Conservation (phyloP, 1,284 basidiomycete species). For the Pseudozyma pruni region DNA sequence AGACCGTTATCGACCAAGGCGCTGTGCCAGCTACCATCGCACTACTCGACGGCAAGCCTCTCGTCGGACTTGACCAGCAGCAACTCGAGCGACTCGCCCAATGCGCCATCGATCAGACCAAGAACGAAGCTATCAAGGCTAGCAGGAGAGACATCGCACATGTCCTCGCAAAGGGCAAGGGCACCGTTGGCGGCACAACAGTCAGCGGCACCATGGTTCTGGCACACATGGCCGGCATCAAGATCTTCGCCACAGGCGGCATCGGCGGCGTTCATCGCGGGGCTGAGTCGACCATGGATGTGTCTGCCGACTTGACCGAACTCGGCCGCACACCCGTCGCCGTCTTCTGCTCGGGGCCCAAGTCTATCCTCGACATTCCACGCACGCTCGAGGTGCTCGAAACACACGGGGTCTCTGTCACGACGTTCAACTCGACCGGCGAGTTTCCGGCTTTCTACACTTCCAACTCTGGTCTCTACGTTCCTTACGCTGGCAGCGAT, state of each 20-base stretch:
- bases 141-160: conserved; percentile 87
- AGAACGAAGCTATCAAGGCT: conserved; percentile 74
- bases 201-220: conserved; percentile 79
- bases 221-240: conserved; percentile 63
- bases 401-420: conserved; percentile 92
- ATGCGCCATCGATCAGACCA: conserved; percentile 62
- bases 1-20: conserved; percentile 79
- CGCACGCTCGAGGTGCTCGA: conserved; percentile 94
- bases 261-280: conserved; percentile 92
- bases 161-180: conserved; percentile 75
- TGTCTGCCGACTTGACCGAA: conserved; percentile 70
- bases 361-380: conserved; percentile 93
- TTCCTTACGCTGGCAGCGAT: conserved; percentile 66
- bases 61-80: conserved; percentile 79
- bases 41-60: conserved; percentile 82
- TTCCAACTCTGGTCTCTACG: conserved; percentile 83
- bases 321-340: conserved; percentile 68
- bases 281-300: conserved; percentile 87
- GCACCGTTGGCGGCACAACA: conserved; percentile 84
- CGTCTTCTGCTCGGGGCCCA: conserved; percentile 91
- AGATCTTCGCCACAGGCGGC: conserved; percentile 69
- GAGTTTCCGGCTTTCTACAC: conserved; percentile 94
- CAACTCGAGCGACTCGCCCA: conserved; percentile 80
- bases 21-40: conserved; percentile 91
- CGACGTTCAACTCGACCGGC: conserved; percentile 78